phyloP scores from a whole-genome alignment of 129 eudicot species.

The Arctium lappa region DNA sequence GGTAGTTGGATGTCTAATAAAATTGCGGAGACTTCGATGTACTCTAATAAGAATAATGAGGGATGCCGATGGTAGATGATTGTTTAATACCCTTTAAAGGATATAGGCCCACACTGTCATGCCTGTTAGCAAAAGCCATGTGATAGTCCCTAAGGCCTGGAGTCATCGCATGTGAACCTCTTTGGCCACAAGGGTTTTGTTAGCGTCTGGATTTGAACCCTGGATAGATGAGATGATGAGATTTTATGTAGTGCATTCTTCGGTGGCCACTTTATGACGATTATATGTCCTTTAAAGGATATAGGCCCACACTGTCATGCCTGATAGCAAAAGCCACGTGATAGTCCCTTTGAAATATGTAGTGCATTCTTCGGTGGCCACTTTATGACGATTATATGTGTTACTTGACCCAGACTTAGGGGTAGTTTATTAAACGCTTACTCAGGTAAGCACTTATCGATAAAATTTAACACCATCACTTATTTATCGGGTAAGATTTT shows the following conservation, averaged over 20 bases:
- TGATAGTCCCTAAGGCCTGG: constrained; percentile 4
- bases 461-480: no score
- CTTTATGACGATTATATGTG: constrained; percentile 5
- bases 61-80: constrained; percentile 12
- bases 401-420: neutral
- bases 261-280: neutral
- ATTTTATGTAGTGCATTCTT: neutral
- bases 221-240: no score
- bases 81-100: constrained; percentile 10
- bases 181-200: neutral
- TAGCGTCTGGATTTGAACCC: no score
- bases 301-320: constrained; percentile 17
- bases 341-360: neutral
- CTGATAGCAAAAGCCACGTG: constrained; percentile 9
- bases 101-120: constrained; percentile 17
- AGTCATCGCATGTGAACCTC: no score
- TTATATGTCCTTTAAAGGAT: constrained; percentile 1
- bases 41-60: constrained; percentile 9
- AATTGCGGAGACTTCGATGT: constrained; percentile 9
- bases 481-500: no score
- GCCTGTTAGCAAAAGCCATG: constrained; percentile 12
- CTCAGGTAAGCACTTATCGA: no score
- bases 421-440: no score
- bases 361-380: neutral
- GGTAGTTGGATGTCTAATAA: constrained; percentile 25